Conservation (phyloP, 2,329 filamentous ascomycete genomes). For the Aspergillus uvarum region DNA sequence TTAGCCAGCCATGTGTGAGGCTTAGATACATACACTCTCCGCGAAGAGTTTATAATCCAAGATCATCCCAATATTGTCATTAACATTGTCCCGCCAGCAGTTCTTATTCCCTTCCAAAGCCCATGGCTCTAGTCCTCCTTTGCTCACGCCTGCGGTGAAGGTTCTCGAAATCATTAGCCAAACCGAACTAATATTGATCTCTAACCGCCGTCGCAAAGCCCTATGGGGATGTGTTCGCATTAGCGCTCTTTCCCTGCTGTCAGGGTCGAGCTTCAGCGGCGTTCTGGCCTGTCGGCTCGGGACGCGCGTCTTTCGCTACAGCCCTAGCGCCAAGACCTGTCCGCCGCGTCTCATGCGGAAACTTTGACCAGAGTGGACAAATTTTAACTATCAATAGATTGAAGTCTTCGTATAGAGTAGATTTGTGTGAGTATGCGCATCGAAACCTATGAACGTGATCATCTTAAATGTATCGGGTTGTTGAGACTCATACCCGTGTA, state of each 20-base stretch:
- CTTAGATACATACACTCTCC: background rate
- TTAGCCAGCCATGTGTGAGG: background rate
- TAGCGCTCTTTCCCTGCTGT: background rate
- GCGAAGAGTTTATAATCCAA: no score
- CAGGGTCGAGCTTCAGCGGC: background rate
- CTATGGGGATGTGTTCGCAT: background rate
- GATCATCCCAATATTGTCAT: no score
- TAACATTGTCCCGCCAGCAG: no score
- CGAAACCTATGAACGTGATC: no score
- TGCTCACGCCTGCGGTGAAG: background rate
- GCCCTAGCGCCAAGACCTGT: background rate
- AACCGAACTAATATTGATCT: background rate
- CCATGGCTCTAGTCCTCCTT: no score
- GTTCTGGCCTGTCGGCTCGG: background rate
- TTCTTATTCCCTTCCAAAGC: no score
- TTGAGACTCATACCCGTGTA: no score
- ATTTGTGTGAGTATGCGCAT: background rate
- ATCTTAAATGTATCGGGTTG: no score
- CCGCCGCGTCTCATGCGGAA: background rate
- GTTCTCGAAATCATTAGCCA: background rate
- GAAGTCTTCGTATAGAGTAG: background rate
- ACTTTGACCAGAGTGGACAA: background rate
- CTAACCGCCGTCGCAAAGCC: background rate
- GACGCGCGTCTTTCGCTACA: background rate
- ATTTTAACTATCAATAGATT: background rate